phyloP scores from a whole-genome alignment of 2,329 filamentous ascomycete species.

The Sporothrix protearum region DNA sequence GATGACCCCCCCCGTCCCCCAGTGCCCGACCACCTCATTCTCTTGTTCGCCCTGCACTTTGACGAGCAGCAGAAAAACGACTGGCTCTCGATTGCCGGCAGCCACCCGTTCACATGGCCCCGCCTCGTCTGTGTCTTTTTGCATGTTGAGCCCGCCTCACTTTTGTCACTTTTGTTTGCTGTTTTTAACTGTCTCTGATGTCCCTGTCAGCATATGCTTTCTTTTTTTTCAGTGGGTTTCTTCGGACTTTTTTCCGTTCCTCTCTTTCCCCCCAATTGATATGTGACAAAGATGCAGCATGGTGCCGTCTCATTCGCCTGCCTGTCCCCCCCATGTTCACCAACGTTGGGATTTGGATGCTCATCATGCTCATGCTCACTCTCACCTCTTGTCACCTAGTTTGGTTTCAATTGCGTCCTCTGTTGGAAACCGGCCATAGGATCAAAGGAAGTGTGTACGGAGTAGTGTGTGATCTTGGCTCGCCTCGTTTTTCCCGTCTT shows the following conservation, averaged over 20 bases:
- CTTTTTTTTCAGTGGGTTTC: no score
- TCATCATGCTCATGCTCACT: no score
- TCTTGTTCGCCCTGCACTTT: not conserved
- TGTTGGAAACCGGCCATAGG: not conserved
- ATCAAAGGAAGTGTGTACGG: not conserved
- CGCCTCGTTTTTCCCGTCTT: constrained; percentile 20
- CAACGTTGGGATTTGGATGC: not conserved
- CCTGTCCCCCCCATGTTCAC: not conserved
- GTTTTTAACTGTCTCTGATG: no score
- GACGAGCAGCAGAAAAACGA: not conserved
- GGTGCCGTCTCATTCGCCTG: constrained; percentile 7
- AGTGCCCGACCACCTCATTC: constrained; percentile 1
- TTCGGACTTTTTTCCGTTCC: not conserved
- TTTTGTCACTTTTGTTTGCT: not conserved
- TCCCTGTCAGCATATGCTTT: not conserved
- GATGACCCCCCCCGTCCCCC: constrained; percentile 4
- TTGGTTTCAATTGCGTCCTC: not conserved
- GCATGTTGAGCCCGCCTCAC: not conserved
- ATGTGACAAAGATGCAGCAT: constrained; percentile 9
- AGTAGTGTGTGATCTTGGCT: not conserved
- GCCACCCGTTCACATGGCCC: constrained; percentile 4
- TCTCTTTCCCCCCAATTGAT: not conserved
- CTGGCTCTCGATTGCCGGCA: not conserved
- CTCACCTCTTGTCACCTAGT: not conserved
- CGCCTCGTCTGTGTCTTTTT: not conserved